phyloP scores from a whole-genome alignment of 495 filamentous ascomycete species.

The Lasiosphaeris hirsuta region DNA sequence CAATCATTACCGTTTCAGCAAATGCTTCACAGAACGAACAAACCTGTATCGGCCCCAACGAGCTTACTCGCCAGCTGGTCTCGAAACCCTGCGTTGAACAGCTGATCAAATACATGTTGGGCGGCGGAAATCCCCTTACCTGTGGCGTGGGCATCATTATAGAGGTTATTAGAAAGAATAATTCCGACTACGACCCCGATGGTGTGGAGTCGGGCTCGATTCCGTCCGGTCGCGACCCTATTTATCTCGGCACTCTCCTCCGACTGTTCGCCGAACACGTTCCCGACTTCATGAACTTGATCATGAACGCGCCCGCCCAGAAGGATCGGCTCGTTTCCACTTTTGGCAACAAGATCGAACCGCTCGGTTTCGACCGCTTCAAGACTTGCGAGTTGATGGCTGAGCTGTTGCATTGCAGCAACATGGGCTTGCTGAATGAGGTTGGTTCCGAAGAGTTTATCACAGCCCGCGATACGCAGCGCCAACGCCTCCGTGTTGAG shows the following conservation, averaged over 20 bases:
- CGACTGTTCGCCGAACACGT: conserved; percentile 86
- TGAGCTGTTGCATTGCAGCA: conserved; percentile 95
- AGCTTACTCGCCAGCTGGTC: conserved; percentile 93
- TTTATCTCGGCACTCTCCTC: conserved; percentile 92
- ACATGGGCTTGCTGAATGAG: conserved; percentile 96
- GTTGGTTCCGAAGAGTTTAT: conserved; percentile 86
- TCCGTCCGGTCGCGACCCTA: conserved; percentile 85
- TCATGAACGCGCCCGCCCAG: conserved; percentile 62
- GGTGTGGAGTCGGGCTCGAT: conserved; percentile 70
- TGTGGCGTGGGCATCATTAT: conserved; percentile 98
- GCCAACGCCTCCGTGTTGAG: conserved; percentile 71
- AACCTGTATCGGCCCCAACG: conserved; percentile 96
- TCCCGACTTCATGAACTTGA: conserved; percentile 92
- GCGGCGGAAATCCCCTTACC: conserved; percentile 89
- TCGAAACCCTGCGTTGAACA: conserved; percentile 77
- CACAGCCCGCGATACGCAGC: conserved; percentile 72
- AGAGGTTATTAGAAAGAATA: conserved; percentile 98
- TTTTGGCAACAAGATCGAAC: conserved; percentile 88
- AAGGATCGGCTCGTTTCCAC: conserved; percentile 53
- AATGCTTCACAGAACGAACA: conserved; percentile 98
- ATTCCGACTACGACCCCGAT: conserved; percentile 97
- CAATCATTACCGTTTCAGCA: conserved; percentile 97
- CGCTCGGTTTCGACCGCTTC: conserved; percentile 94
- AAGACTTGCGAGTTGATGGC: conserved; percentile 99
- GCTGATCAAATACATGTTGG: conserved; percentile 85